These are phyloP conservation scores for Boletellus ananiceps DNA, from an alignment of 768 basidiomycete genomes.

Conservation along the genomic window DNA sequence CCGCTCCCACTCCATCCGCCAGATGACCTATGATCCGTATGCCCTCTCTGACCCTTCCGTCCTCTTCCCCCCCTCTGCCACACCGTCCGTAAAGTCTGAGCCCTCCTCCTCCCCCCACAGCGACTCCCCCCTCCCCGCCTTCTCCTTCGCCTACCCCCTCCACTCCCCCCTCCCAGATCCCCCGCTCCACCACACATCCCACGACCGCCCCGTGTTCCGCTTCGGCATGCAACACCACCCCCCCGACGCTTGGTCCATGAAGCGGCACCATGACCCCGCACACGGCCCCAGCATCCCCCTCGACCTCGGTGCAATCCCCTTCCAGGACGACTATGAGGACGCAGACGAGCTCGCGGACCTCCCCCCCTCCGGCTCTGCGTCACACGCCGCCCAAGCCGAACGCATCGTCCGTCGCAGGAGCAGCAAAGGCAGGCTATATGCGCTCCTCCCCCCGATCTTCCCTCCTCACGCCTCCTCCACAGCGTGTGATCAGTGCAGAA, in stretches of 20 bases:
- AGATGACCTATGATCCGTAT: conserved; percentile 25
- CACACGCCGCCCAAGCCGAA: conserved; percentile 29
- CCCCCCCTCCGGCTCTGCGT: conserved; percentile 21
- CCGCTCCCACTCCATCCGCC: not conserved
- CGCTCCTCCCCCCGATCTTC: conserved; percentile 7
- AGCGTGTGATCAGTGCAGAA: conserved; percentile 89
- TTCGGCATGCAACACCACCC: conserved; percentile 25
- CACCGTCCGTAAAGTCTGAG: conserved; percentile 29
- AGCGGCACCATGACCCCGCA: conserved; percentile 9
- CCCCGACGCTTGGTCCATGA: conserved; percentile 23
- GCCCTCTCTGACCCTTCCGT: conserved; percentile 12
- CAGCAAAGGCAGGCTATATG: conserved; percentile 54
- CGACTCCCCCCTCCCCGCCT: conserved; percentile 17
- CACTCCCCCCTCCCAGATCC: not conserved
- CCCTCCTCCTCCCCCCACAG: conserved; percentile 20
- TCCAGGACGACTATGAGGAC: conserved; percentile 64
- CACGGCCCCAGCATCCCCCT: conserved; percentile 18
- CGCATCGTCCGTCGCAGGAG: conserved; percentile 65
- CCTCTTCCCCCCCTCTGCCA: conserved; percentile 4
- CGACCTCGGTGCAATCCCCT: conserved; percentile 36
- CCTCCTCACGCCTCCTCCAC: not conserved
- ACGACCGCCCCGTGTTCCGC: conserved; percentile 16
- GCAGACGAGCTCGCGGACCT: conserved; percentile 50
- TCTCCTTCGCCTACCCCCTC: conserved; percentile 23
- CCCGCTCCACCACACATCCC: not conserved